Conservation (phyloP, 805 yeast genomes). For the Lipomyces starkeyi region DNA sequence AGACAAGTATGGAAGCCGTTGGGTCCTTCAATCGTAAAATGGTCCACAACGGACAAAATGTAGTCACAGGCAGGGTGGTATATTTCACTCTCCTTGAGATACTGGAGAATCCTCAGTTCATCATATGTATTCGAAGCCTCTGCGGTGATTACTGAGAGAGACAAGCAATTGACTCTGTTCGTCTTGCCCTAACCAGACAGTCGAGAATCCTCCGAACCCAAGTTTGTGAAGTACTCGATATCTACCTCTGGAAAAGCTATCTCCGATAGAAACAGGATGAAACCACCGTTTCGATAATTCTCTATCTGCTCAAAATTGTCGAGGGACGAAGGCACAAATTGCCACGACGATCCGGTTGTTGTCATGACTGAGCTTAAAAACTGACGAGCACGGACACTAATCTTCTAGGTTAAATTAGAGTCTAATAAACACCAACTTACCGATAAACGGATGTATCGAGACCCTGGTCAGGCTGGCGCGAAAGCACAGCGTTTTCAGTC, state of each 20-base stretch:
- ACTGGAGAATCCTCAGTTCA: conserved; percentile 3
- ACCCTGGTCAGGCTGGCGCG: conserved; percentile 6
- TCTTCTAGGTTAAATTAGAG: too few relatives aligned
- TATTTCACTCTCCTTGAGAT: conserved; percentile 3
- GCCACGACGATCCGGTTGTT: background rate
- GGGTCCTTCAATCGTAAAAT: conserved; percentile 5
- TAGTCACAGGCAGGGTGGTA: background rate
- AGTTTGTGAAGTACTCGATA: conserved; percentile 7
- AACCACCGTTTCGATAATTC: background rate
- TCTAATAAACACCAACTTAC: conserved; percentile 1
- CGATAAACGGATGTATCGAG: background rate
- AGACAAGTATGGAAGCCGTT: background rate
- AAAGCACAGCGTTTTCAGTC: background rate
- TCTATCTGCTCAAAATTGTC: conserved; percentile 1
- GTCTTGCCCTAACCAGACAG: conserved; percentile 6
- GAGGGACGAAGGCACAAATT: background rate
- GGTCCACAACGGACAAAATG: conserved; percentile 4
- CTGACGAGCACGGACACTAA: background rate
- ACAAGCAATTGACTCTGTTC: background rate
- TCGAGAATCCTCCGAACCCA: conserved; percentile 6
- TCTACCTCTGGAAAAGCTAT: conserved; percentile 1
- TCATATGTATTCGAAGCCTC: background rate
- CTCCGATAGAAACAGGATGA: conserved; percentile 8
- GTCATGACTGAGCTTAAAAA: background rate
- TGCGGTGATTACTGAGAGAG: background rate